Evolutionary conservation across 441 rosid genomes (phyloP).

Genomic region (Eutrema salsugineum): DNA sequence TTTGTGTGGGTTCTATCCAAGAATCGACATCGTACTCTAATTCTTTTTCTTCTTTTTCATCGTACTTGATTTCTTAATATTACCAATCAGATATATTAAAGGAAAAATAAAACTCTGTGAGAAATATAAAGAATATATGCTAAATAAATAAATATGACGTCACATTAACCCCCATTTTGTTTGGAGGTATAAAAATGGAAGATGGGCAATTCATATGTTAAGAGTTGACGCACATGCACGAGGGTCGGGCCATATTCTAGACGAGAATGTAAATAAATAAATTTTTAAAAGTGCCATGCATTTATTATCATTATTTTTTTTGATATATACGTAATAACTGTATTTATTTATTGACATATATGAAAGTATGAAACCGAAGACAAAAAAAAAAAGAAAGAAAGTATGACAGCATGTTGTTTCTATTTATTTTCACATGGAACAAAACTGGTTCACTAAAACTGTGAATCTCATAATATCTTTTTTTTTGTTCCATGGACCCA

Average conservation of each 20-base stretch:
- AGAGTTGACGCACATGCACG: slow-evolving; percentile 26
- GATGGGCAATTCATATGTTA: slow-evolving; percentile 22
- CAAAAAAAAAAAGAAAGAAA: too few relatives aligned
- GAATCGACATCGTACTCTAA: neutral
- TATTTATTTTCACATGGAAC: slow-evolving; percentile 26
- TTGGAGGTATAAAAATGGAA: slow-evolving; percentile 3
- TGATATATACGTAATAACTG: neutral
- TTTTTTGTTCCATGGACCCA: slow-evolving; percentile 19
- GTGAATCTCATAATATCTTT: slow-evolving; percentile 27
- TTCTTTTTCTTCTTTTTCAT: neutral
- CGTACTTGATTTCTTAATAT: neutral
- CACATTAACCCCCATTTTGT: neutral
- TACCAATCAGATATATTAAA: neutral
- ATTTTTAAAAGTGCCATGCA: neutral
- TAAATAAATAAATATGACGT: neutral
- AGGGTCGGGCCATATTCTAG: slow-evolving; percentile 26
- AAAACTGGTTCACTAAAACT: slow-evolving; percentile 23
- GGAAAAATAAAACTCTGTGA: neutral
- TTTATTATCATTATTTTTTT: neutral
- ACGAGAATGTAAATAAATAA: neutral
- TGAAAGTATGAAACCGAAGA: slow-evolving; percentile 4
- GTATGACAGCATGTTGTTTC: slow-evolving; percentile 10
- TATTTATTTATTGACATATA: neutral
- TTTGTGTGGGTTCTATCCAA: neutral
- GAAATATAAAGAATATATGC: slow-evolving; percentile 8